These are phyloP conservation scores for Dalechampia spathulata DNA, from an alignment of 441 rosid genomes.

Conservation along the genomic window DNA sequence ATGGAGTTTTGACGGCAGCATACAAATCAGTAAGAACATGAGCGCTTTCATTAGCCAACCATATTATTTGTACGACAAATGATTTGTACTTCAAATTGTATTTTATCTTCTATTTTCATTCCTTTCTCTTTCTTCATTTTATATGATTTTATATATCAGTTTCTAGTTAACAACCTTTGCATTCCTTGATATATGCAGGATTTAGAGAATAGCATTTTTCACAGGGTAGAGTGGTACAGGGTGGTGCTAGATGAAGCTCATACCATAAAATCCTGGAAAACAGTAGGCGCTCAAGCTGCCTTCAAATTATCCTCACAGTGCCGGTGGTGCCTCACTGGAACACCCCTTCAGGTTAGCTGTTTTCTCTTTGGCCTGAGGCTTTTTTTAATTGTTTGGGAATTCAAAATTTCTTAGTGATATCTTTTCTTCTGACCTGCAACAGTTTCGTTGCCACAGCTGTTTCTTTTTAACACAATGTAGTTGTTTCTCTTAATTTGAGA, in stretches of 20 bases:
- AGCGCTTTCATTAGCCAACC: not conserved
- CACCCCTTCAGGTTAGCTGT: constrained; percentile 54
- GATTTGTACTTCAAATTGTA: not conserved
- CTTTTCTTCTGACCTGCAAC: not conserved
- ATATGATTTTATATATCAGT: not conserved
- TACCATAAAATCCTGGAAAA: constrained; percentile 52
- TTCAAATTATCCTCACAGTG: constrained; percentile 44
- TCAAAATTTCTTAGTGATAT: not conserved
- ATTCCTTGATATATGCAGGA: constrained; percentile 22
- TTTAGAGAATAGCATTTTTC: constrained; percentile 39
- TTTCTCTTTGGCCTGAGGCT: not conserved
- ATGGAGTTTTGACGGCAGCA: constrained; percentile 54
- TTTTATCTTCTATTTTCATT: not conserved
- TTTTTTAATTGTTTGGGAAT: not conserved
- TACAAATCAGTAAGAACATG: constrained; percentile 42
- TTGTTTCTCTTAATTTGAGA: no score
- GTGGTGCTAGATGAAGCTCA: constrained; percentile 75
- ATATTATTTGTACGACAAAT: not conserved
- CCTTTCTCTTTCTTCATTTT: not conserved
- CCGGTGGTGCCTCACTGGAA: constrained; percentile 74
- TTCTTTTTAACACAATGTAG: no score
- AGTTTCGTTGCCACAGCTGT: not conserved
- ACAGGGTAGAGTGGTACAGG: constrained; percentile 54
- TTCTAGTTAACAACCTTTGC: not conserved
- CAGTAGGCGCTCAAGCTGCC: constrained; percentile 45